Evolutionary conservation across 2,329 filamentous ascomycete genomes (phyloP), one percentile per base, ranked within the genome.

Genomic region (Trichoderma aggressivum): DNA sequence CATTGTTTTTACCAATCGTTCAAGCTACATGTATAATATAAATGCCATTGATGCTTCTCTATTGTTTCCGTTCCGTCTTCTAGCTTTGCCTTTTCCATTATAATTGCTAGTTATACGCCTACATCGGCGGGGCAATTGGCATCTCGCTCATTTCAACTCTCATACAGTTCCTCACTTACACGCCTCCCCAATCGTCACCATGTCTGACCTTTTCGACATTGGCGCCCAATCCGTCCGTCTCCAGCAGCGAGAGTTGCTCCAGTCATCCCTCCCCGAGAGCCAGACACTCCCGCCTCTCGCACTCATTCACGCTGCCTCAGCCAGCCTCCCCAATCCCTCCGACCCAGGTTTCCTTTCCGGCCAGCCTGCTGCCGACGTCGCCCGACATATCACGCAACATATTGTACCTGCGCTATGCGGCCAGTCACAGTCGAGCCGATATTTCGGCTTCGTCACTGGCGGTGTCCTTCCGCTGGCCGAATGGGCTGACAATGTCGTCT

Each of bases 391-490:
- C 43, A 75, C 83, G 11, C 36, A 75, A 8, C 79, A 83, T 71
- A 81, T 89, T 70, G 81, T 87, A 53, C 86, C 87, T 2, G 91
- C 86, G 1, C 86, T 96, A 72, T 94, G 91, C 75, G 87, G 85
- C 18, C 87, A 89, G 76, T 90, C 89, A 74, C 85, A 87, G 55
- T 89, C 87, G 56, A 81, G 89, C 12, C 88, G 89, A 69, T 97
- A 97, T 84, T 97, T 93, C 79, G 94, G 94, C 72, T 97, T 98
- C 79, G 92, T 98, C 7, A 97, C 91, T 0, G 95, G 95, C 58
- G 92, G 93, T 16, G 85, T 87, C 8, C 92, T 94, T 0, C 93
- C 94, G 7, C 89, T 94, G 28, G 94, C 94, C 36, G 87, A 91
- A 75, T 88, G 93, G 68, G 94, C 94, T 1, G 95, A 98, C 79